These are phyloP conservation scores for Furcasterigmium sp. DNA, from an alignment of 2,329 filamentous ascomycete genomes.

Conservation along the genomic window DNA sequence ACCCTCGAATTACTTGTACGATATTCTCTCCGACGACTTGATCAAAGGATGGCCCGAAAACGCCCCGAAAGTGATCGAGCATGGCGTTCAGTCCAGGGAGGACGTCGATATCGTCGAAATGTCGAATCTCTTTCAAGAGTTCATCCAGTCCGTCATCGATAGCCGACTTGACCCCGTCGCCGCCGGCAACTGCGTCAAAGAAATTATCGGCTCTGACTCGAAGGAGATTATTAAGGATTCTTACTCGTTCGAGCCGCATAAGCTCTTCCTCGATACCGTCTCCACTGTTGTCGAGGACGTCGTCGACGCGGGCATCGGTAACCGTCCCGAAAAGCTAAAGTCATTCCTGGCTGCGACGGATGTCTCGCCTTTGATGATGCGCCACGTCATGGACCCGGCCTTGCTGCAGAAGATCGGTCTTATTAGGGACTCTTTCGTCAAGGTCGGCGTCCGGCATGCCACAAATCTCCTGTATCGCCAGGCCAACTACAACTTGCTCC, in stretches of 20 bases:
- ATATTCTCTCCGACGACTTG: constrained; percentile 66
- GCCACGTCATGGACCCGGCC: constrained; percentile 74
- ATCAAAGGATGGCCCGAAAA: constrained; percentile 62
- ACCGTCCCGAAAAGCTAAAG: constrained; percentile 46
- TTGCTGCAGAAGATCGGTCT: constrained; percentile 72
- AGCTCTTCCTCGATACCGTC: constrained; percentile 77
- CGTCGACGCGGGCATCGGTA: constrained; percentile 27
- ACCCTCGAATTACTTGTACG: constrained; percentile 60
- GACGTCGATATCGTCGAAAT: constrained; percentile 66
- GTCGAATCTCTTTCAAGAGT: constrained; percentile 75
- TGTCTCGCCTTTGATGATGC: constrained; percentile 68
- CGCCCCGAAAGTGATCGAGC: constrained; percentile 57
- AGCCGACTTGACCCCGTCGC: constrained; percentile 61
- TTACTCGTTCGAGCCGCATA: constrained; percentile 55
- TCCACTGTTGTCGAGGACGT: constrained; percentile 74
- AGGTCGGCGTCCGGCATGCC: constrained; percentile 79
- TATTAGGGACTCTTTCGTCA: constrained; percentile 78
- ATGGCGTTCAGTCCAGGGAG: constrained; percentile 58
- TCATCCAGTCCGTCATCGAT: constrained; percentile 71
- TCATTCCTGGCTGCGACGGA: constrained; percentile 67
- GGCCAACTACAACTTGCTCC: constrained; percentile 91
- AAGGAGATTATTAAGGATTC: constrained; percentile 44
- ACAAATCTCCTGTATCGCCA: constrained; percentile 93
- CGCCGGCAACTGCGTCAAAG: constrained; percentile 66
- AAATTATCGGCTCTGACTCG: constrained; percentile 60